Evolutionary conservation across 139 green algal genomes (phyloP).

Genomic region (Coccomyxa sp.): DNA sequence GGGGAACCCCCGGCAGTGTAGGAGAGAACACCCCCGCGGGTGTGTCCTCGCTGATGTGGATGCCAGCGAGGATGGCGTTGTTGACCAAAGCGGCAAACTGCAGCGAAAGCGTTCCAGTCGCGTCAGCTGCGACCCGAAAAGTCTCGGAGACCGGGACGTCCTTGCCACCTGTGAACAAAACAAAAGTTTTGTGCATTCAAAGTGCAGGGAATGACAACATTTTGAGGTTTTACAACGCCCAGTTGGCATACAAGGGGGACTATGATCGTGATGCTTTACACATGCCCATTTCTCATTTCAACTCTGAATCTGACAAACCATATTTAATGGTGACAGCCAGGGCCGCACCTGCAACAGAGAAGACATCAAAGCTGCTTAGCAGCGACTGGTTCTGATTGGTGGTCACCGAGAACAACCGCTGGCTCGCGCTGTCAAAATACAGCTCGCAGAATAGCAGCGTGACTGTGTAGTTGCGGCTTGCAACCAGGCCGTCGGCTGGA

Average conservation of each 20-base stretch:
- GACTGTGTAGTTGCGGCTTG: background rate
- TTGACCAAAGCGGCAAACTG: background rate
- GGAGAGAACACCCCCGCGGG: too few species aligned
- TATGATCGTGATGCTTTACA: background rate
- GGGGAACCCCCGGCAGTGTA: too few species aligned
- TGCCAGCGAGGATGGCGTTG: background rate
- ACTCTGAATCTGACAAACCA: background rate
- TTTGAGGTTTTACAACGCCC: too few species aligned
- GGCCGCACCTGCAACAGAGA: background rate
- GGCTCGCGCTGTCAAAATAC: background rate
- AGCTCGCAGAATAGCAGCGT: background rate
- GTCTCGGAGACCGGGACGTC: background rate
- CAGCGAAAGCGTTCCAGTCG: background rate
- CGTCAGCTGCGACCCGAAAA: background rate
- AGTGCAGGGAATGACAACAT: background rate
- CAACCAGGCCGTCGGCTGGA: too few species aligned
- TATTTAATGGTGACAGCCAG: background rate
- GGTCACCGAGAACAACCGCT: background rate
- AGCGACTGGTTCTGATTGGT: background rate
- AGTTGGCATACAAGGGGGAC: background rate
- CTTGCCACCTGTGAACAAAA: background rate
- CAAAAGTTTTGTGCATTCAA: background rate
- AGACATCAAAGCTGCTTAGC: background rate
- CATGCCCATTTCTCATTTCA: too few species aligned
- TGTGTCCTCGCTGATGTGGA: background rate